Evolutionary conservation across 2,329 filamentous ascomycete genomes (phyloP).

Genomic region (Penicillium sp.): DNA sequence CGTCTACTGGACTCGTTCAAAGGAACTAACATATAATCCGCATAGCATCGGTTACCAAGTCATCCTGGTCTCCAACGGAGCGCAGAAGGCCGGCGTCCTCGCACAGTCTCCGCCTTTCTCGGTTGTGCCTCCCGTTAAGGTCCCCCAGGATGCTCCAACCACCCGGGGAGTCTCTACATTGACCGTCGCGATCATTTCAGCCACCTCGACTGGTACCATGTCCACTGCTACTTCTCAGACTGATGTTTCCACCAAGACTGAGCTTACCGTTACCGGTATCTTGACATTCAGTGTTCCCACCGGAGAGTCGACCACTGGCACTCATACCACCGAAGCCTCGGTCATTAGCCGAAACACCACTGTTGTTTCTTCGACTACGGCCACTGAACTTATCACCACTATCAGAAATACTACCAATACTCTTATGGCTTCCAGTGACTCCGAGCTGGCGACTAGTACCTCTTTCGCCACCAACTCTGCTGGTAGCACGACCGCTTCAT

Average conservation of each 20-base stretch:
- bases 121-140: conserved; percentile 21
- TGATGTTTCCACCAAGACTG: conserved; percentile 1
- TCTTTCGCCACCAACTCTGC: conserved; percentile 3
- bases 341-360: neutral
- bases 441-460: conserved; percentile 12
- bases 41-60: conserved; percentile 39
- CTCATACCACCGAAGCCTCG: neutral
- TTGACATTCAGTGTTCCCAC: conserved; percentile 2
- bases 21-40: conserved; percentile 6
- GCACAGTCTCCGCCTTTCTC: conserved; percentile 40
- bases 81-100: conserved; percentile 40
- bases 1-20: too few relatives aligned
- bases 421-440: conserved; percentile 7
- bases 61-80: conserved; percentile 37
- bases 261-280: conserved; percentile 13
- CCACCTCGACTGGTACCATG: conserved; percentile 8
- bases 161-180: conserved; percentile 13
- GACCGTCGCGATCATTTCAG: conserved; percentile 8
- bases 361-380: conserved; percentile 8
- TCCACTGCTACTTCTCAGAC: neutral
- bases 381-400: conserved; percentile 3
- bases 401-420: neutral
- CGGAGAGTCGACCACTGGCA: neutral
- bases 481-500: conserved; percentile 5
- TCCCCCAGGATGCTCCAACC: conserved; percentile 19